A percentile compares a stretch with the other conserved stretches of the same genome.
These are phyloP conservation scores for Geoglossum glabrum DNA, from an alignment of 495 filamentous ascomycete genomes.

Conservation along the genomic window DNA sequence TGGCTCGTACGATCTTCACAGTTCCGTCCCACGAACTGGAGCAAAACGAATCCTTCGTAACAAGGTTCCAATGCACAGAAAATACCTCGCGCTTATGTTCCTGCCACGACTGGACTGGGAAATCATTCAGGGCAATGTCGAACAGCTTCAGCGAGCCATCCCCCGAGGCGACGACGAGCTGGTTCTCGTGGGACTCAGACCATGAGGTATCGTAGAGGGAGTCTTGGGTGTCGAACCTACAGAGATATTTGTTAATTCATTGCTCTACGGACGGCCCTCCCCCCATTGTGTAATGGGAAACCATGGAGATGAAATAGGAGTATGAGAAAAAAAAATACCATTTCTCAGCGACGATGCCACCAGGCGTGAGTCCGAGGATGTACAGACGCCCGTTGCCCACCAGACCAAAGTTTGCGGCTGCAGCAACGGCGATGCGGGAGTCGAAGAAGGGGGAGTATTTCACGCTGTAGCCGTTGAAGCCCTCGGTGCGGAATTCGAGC, in stretches of 20 bases:
- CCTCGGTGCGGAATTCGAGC: conserved; percentile 83
- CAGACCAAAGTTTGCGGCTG: conserved; percentile 81
- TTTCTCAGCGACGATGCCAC: conserved; percentile 69
- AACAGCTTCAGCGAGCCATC: conserved; percentile 92
- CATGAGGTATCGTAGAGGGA: conserved; percentile 83
- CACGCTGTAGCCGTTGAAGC: conserved; percentile 84
- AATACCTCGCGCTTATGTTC: conserved; percentile 88
- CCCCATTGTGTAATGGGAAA: too few species aligned
- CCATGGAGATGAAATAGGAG: too few species aligned
- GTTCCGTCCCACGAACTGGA: conserved; percentile 88
- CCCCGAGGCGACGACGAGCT: conserved; percentile 67
- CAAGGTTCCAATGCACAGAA: conserved; percentile 75
- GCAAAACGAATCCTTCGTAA: conserved; percentile 75
- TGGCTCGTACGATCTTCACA: conserved; percentile 50
- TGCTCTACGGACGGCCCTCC: neutral
- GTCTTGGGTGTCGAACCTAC: conserved; percentile 87
- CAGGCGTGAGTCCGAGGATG: conserved; percentile 55
- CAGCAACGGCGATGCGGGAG: conserved; percentile 69
- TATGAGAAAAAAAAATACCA: conserved; percentile 22
- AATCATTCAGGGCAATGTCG: conserved; percentile 55
- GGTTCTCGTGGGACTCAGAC: conserved; percentile 89
- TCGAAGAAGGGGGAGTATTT: conserved; percentile 98
- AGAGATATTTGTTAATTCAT: neutral
- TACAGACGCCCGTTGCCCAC: conserved; percentile 88
- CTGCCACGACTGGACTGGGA: conserved; percentile 70